Conservation (phyloP, 202 grass and related monocot species). For the Setaria italica region DNA sequence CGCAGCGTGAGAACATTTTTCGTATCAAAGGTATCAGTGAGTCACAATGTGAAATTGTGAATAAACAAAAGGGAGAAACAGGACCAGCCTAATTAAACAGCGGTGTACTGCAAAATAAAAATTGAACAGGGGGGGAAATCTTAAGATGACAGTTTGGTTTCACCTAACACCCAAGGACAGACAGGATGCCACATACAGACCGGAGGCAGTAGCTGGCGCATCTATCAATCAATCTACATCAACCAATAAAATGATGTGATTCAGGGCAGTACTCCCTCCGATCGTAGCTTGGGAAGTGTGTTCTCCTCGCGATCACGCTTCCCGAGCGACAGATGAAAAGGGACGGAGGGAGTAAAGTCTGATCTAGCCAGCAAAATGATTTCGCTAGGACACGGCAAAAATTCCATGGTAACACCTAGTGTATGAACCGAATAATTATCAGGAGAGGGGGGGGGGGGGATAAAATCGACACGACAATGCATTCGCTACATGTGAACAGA, state of each 20-base stretch:
- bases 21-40: not conserved
- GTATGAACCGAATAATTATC: not conserved
- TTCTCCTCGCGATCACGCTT: too few species aligned
- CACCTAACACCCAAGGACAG: conserved; percentile 43
- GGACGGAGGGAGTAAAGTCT: not conserved
- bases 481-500: conserved; percentile 19
- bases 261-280: not conserved
- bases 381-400: not conserved
- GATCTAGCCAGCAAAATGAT: conserved; percentile 32
- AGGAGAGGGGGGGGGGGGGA: not conserved
- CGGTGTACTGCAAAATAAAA: not conserved
- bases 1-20: not conserved
- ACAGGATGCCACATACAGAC: conserved; percentile 42
- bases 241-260: conserved; percentile 44
- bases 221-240: conserved; percentile 25
- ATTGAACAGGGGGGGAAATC: not conserved
- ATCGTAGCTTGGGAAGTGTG: too few species aligned
- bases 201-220: conserved; percentile 46
- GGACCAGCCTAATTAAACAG: not conserved
- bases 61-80: not conserved
- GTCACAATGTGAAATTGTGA: not conserved
- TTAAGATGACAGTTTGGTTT: conserved; percentile 39
- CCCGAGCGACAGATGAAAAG: too few species aligned
- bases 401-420: not conserved
- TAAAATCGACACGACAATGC: conserved; percentile 1